Conservation (phyloP, 805 yeast species). For the Saccharomycopsis vini region DNA sequence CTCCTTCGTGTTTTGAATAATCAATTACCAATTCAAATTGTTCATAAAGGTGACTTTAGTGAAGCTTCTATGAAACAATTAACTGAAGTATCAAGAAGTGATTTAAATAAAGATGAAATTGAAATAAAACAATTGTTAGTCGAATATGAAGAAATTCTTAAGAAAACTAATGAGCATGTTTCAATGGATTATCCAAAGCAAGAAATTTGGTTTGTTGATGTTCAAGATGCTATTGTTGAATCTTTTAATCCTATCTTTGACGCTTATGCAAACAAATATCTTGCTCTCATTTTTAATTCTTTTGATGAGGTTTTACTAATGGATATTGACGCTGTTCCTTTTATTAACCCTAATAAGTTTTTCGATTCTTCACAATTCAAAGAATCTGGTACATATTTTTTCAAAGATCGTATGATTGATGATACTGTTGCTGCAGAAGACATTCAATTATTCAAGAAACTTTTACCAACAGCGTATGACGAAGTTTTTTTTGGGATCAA, state of each 20-base stretch:
- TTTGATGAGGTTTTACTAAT: slow-evolving; percentile 41
- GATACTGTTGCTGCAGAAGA: slow-evolving; percentile 30
- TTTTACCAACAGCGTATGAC: slow-evolving; percentile 36
- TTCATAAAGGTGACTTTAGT: slow-evolving; percentile 31
- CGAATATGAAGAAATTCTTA: background rate
- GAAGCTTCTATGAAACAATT: slow-evolving; percentile 26
- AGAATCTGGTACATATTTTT: slow-evolving; percentile 32
- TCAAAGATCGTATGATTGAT: slow-evolving; percentile 38
- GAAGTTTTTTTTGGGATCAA: slow-evolving; percentile 28
- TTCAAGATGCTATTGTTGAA: slow-evolving; percentile 20
- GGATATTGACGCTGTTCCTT: slow-evolving; percentile 44
- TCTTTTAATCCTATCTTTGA: slow-evolving; percentile 23
- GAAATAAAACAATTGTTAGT: background rate
- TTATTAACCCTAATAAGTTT: slow-evolving; percentile 32
- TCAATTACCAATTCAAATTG: slow-evolving; percentile 33
- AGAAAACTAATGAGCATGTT: background rate
- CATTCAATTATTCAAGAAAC: slow-evolving; percentile 33
- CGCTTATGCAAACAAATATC: slow-evolving; percentile 36
- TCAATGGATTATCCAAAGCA: slow-evolving; percentile 23
- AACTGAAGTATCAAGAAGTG: slow-evolving; percentile 30
- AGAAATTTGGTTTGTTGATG: slow-evolving; percentile 35
- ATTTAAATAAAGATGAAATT: slow-evolving; percentile 25
- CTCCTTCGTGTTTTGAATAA: slow-evolving; percentile 30
- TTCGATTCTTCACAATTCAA: slow-evolving; percentile 28
- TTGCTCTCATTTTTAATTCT: slow-evolving; percentile 40